Evolutionary conservation across 2,329 filamentous ascomycete genomes (phyloP).

Genomic region (Aspergillus terreus): DNA sequence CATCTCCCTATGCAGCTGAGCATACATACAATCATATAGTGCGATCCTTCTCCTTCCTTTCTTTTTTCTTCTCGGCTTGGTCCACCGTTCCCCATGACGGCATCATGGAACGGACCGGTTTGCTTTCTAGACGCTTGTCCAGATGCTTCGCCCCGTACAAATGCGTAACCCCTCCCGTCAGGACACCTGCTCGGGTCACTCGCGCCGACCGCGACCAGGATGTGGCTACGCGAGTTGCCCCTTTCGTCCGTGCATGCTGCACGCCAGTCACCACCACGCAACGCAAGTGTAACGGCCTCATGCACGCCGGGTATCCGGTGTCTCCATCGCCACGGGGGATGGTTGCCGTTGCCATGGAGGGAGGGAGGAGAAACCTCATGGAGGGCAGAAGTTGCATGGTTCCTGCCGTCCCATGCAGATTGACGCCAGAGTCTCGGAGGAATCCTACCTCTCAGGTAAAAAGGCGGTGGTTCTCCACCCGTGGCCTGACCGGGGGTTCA

Average conservation of each 20-base stretch:
- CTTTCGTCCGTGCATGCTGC: slow-evolving; percentile 16
- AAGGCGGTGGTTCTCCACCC: background rate
- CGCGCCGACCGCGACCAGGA: background rate
- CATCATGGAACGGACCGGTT: too few relatives aligned
- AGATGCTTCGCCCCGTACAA: background rate
- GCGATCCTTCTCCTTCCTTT: too few relatives aligned
- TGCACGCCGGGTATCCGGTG: slow-evolving; percentile 8
- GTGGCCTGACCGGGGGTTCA: background rate
- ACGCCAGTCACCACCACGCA: slow-evolving; percentile 6
- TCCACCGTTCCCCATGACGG: too few relatives aligned
- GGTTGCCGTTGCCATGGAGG: background rate
- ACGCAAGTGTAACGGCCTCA: slow-evolving; percentile 11
- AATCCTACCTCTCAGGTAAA: slow-evolving; percentile 6
- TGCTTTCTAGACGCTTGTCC: too few relatives aligned
- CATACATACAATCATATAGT: too few relatives aligned
- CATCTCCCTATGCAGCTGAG: too few relatives aligned
- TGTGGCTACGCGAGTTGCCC: background rate
- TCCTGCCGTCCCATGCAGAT: slow-evolving; percentile 6
- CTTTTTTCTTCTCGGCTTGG: too few relatives aligned
- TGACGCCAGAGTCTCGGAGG: slow-evolving; percentile 6
- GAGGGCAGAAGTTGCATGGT: background rate
- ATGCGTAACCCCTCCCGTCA: background rate
- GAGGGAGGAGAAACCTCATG: too few relatives aligned
- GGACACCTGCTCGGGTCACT: background rate
- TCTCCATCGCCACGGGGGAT: background rate